phyloP scores from a whole-genome alignment of 108 stramenopile genomes.

The Pseudonitzschia multiseries region DNA sequence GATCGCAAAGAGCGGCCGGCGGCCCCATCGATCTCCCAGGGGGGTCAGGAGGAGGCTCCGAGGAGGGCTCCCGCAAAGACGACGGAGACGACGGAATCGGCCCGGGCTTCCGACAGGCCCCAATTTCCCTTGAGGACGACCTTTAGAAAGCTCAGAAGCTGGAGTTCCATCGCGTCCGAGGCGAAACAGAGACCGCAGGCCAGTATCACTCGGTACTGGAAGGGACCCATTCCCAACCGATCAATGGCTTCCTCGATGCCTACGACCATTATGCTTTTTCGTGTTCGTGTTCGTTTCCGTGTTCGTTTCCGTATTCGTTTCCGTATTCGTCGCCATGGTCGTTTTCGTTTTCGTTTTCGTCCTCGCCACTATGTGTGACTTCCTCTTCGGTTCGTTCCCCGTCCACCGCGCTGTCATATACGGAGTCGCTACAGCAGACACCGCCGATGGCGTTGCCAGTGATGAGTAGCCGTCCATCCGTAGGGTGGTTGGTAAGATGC shows the following conservation, averaged over 20 bases:
- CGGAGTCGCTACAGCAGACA: too few species aligned
- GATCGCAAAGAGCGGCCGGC: slow-evolving; percentile 53
- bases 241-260: slow-evolving; percentile 45
- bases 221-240: slow-evolving; percentile 56
- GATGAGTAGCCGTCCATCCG: too few species aligned
- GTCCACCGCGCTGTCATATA: too few species aligned
- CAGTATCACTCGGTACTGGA: slow-evolving; percentile 55
- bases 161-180: slow-evolving; percentile 72
- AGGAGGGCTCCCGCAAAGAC: slow-evolving; percentile 68
- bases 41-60: slow-evolving; percentile 58
- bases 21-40: slow-evolving; percentile 64
- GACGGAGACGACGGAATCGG: slow-evolving; percentile 46
- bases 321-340: background rate
- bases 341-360: too few species aligned
- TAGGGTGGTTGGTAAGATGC: too few species aligned
- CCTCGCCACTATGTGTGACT: too few species aligned
- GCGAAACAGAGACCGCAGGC: slow-evolving; percentile 72
- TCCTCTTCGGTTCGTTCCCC: too few species aligned
- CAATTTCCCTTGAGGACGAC: slow-evolving; percentile 54
- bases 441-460: too few species aligned
- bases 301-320: too few species aligned
- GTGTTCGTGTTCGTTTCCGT: background rate
- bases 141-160: slow-evolving; percentile 62
- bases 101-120: slow-evolving; percentile 46
- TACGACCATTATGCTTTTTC: background rate